Percentiles rank a stretch among this genome's conserved stretches.
Conservation (phyloP, 139 green algal genomes). For the Dunaliella primolecta region DNA sequence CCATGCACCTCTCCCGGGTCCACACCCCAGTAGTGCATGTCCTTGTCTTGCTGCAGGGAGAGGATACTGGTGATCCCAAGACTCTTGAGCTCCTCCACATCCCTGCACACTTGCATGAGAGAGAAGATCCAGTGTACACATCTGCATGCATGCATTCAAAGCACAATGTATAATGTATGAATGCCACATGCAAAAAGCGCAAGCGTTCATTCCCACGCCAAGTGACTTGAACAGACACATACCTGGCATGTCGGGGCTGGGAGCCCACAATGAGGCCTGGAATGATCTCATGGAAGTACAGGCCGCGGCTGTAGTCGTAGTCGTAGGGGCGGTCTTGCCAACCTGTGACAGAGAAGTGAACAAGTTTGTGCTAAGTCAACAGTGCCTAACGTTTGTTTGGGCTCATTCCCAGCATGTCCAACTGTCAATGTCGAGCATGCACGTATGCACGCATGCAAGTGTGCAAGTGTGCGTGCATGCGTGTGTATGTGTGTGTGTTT, state of each 20-base stretch:
- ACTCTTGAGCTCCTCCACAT: not conserved
- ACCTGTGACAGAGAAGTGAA: not conserved
- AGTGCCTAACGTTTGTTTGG: not conserved
- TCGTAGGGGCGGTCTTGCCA: conserved; percentile 2
- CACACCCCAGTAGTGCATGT: conserved; percentile 49
- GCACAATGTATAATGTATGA: too few relatives aligned
- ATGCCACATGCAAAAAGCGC: too few relatives aligned
- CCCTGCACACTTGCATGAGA: too few relatives aligned
- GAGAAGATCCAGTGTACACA: too few relatives aligned
- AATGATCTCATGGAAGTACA: conserved; percentile 73
- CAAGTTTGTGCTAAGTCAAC: not conserved
- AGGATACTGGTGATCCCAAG: not conserved
- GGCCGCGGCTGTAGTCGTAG: conserved; percentile 17
- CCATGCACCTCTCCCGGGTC: conserved; percentile 37
- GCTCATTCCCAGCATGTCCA: not conserved
- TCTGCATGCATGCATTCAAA: too few relatives aligned
- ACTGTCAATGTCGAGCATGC: not conserved
- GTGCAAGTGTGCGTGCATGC: not conserved
- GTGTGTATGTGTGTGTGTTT: not conserved
- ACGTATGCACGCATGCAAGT: not conserved
- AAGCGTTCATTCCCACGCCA: too few relatives aligned
- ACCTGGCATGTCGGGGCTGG: conserved; percentile 43
- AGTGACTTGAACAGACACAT: not conserved
- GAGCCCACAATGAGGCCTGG: conserved; percentile 55
- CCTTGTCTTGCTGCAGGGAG: conserved; percentile 42